A percentile compares a stretch with the other conserved stretches of the same genome.
Evolutionary conservation across 2,329 filamentous ascomycete species (phyloP).

Genomic region (Colletotrichum sublineola): DNA sequence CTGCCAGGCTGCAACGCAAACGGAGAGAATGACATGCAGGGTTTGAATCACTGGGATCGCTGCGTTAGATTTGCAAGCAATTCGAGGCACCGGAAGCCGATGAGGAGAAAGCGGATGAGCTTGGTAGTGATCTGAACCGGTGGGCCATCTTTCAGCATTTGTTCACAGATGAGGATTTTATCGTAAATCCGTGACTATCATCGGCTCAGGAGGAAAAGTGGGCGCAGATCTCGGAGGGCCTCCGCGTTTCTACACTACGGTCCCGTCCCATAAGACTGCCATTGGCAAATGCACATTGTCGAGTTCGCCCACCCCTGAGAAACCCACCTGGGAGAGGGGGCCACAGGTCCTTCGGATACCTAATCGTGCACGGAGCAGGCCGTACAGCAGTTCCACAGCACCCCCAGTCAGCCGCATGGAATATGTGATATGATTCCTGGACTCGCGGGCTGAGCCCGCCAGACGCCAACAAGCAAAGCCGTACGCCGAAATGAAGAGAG

Average conservation of each 20-base stretch:
- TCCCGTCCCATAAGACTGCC: constrained; percentile 12
- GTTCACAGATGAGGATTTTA: neutral
- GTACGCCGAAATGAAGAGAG: neutral
- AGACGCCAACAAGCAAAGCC: neutral
- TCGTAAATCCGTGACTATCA: neutral
- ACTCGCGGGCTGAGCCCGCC: neutral
- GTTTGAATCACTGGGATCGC: neutral
- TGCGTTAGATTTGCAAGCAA: constrained; percentile 13
- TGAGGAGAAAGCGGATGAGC: neutral
- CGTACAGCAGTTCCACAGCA: constrained; percentile 22
- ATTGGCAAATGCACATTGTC: constrained; percentile 15
- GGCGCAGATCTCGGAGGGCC: constrained; percentile 16
- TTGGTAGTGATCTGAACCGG: neutral
- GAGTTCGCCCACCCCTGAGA: constrained; percentile 11
- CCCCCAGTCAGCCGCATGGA: constrained; percentile 26
- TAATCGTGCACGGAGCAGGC: constrained; percentile 27
- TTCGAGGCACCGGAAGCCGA: neutral
- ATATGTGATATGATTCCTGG: constrained; percentile 5
- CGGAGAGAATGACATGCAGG: neutral
- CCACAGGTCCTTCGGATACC: neutral
- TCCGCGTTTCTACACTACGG: constrained; percentile 3
- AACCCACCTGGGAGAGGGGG: neutral
- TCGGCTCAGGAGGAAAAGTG: neutral
- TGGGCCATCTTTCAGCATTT: neutral
- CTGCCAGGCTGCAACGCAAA: neutral